Percentiles rank a stretch among this genome's conserved stretches.
phyloP scores from a whole-genome alignment of 176 grass and related monocot genomes.

The Elaeis guineensis region DNA sequence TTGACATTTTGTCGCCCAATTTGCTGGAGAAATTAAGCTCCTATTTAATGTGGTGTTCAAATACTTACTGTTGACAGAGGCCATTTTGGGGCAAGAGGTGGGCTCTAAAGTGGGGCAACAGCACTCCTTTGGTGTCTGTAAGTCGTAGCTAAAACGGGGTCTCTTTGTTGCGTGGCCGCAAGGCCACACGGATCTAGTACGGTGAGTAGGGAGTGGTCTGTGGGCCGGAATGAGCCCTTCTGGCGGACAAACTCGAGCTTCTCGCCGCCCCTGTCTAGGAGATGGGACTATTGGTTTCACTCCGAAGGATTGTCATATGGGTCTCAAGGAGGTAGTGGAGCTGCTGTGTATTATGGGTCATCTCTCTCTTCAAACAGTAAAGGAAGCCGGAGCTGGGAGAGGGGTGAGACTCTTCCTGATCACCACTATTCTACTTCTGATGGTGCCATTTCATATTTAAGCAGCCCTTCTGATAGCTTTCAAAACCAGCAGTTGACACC shows the following conservation, averaged over 20 bases:
- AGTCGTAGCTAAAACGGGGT: conserved; percentile 33
- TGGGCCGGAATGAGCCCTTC: conserved; percentile 34
- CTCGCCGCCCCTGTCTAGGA: conserved; percentile 45
- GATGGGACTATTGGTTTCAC: conserved; percentile 47
- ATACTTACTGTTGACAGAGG: too few relatives aligned
- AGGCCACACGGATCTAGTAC: conserved; percentile 52
- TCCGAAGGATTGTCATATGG: conserved; percentile 53
- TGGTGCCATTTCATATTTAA: conserved; percentile 49
- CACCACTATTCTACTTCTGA: conserved; percentile 49
- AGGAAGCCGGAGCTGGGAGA: conserved; percentile 65
- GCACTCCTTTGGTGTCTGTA: too few relatives aligned
- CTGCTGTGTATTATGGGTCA: conserved; percentile 39
- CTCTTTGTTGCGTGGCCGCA: conserved; percentile 72
- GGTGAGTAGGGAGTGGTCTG: conserved; percentile 59
- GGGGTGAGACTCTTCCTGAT: conserved; percentile 28
- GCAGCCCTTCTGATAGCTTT: conserved; percentile 51
- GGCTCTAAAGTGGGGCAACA: too few relatives aligned
- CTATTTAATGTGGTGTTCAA: too few relatives aligned
- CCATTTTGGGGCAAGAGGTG: too few relatives aligned
- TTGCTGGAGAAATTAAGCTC: too few relatives aligned
- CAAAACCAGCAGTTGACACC: conserved; percentile 42
- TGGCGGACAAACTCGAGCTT: conserved; percentile 51
- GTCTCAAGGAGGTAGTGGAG: conserved; percentile 45
- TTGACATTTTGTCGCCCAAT: too few relatives aligned
- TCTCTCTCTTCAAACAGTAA: conserved; percentile 55